Evolutionary conservation across 2,329 filamentous ascomycete species (phyloP).

Genomic region (Metarhizium guizhouense): DNA sequence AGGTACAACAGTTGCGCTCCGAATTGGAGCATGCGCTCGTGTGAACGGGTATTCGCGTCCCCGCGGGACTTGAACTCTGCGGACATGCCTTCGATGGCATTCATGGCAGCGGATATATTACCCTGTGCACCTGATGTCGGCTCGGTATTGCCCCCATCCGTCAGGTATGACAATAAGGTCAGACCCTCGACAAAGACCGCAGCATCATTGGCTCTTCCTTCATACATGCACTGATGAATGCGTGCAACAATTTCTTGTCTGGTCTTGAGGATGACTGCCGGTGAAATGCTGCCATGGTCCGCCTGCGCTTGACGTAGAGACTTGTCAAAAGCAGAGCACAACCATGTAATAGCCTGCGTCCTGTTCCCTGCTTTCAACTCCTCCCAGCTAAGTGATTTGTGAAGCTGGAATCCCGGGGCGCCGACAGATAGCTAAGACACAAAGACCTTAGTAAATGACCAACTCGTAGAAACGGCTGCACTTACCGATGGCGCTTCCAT

Average conservation of each 20-base stretch:
- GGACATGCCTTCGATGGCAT: slow-evolving; percentile 31
- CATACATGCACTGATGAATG: slow-evolving; percentile 47
- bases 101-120: slow-evolving; percentile 43
- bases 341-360: slow-evolving; percentile 23
- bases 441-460: not conserved
- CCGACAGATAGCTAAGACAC: slow-evolving; percentile 10
- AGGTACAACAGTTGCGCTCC: slow-evolving; percentile 57
- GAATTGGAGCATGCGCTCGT: slow-evolving; percentile 62
- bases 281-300: slow-evolving; percentile 12
- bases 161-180: slow-evolving; percentile 59
- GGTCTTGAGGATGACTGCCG: slow-evolving; percentile 41
- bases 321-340: slow-evolving; percentile 31
- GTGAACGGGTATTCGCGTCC: slow-evolving; percentile 23
- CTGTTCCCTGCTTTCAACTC: slow-evolving; percentile 38
- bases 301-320: slow-evolving; percentile 8
- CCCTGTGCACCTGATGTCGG: slow-evolving; percentile 40
- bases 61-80: slow-evolving; percentile 31
- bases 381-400: slow-evolving; percentile 59
- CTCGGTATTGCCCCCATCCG: slow-evolving; percentile 30
- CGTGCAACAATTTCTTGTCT: slow-evolving; percentile 42
- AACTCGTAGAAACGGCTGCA: not conserved
- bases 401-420: slow-evolving; percentile 31
- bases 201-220: slow-evolving; percentile 38
- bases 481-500: slow-evolving; percentile 31
- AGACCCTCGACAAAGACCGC: slow-evolving; percentile 51